Conservation (phyloP, 768 basidiomycete genomes). For the Lepiota venenata region DNA sequence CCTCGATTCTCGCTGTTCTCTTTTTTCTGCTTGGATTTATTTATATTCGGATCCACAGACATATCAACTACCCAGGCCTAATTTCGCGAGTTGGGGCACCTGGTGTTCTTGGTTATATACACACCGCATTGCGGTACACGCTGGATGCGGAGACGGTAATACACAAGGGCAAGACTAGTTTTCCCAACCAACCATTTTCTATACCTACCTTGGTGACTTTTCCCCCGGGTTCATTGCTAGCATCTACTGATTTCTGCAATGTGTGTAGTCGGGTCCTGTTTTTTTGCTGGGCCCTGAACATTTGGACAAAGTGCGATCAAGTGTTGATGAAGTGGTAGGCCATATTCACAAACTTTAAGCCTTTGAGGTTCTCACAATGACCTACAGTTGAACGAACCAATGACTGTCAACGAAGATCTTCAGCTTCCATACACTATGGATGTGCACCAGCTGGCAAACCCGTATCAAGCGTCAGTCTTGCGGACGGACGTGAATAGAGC, state of each 20-base stretch:
- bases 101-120: conserved; percentile 31
- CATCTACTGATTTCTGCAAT: not conserved
- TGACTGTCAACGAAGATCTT: conserved; percentile 31
- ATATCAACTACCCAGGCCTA: conserved; percentile 26
- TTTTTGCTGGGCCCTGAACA: conserved; percentile 31
- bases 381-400: conserved; percentile 31
- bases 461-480: conserved; percentile 32
- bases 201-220: conserved; percentile 30
- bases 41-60: conserved; percentile 24
- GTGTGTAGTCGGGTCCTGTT: conserved; percentile 26
- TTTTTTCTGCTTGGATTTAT: conserved; percentile 15
- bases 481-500: conserved; percentile 35
- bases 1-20: conserved; percentile 13
- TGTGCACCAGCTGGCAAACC: conserved; percentile 27
- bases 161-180: conserved; percentile 24
- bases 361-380: not conserved
- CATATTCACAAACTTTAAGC: not conserved
- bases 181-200: conserved; percentile 27
- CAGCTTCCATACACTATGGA: conserved; percentile 36
- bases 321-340: conserved; percentile 30
- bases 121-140: conserved; percentile 31
- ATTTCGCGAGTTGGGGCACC: conserved; percentile 30
- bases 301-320: conserved; percentile 26
- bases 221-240: not conserved
- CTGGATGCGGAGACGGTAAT: conserved; percentile 27